Evolutionary conservation across 2,329 filamentous ascomycete genomes (phyloP), one percentile per base, ranked within the genome.

Genomic region (Elsinoe perseae): DNA sequence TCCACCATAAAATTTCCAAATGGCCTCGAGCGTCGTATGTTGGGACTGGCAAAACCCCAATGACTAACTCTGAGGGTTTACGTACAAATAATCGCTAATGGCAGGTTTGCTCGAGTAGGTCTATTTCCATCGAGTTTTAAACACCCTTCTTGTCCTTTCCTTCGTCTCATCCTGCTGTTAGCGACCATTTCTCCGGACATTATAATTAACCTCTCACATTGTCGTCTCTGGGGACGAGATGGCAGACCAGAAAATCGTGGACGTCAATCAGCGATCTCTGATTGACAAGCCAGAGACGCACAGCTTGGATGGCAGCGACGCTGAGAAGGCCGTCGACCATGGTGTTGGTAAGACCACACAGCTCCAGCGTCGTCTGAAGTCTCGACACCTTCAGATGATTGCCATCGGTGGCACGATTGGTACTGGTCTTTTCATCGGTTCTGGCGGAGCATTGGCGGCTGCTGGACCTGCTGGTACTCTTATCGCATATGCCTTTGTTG

Each of bases 391-490:
- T 48, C 68, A 70, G 61, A 70, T 70, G 68, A 70, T 70, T 58
- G 68, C 68, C 10, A 69, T 70, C 56, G 68, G 64, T 44, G 63
- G 63, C 27, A 63, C 63, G 18, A 69, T 73, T 32, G 67, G 67
- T 16, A 67, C 64, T 42, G 65, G 67, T 60, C 64, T 74, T 6
- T 75, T 75, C 64, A 72, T 74, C 48, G 70, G 71, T 43, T 66
- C 64, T 28, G 72, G 72, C 43, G 61, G 64, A 46, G 69, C 70
- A 5, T 63, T 73, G 9, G 64, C 68, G 32, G 68, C 61, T 23
- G 69, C 65, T 53, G 68, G 75, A n/a, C 73, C 75, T 25, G 68
- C 70, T 10, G 73, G 73, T 34, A 68, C 74, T 10, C 65, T 80
- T 43, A 67, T 73, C 58, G 72, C 73, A 61, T 74, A 72, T 62